Evolutionary conservation across 2,329 filamentous ascomycete genomes (phyloP).

Genomic region (Cladosporium sp.): DNA sequence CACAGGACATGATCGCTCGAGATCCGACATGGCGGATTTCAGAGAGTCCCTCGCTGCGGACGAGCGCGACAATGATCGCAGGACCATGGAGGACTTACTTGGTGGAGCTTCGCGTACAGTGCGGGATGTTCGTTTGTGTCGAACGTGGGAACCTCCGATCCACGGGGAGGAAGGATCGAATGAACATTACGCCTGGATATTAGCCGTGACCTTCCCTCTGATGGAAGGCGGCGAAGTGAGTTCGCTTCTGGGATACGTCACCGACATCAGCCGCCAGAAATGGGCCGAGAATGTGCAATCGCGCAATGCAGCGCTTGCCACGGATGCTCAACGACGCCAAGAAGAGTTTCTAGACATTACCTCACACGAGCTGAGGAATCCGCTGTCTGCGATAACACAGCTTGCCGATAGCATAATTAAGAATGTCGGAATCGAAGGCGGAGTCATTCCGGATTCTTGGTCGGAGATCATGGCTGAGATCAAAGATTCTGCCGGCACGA

Average conservation of each 20-base stretch:
- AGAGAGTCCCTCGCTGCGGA: slow-evolving; percentile 8
- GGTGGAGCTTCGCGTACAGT: slow-evolving; percentile 13
- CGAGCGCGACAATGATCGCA: slow-evolving; percentile 2
- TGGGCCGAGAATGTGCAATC: slow-evolving; percentile 30
- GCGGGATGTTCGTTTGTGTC: slow-evolving; percentile 21
- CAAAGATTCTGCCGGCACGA: slow-evolving; percentile 31
- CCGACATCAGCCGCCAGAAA: slow-evolving; percentile 34
- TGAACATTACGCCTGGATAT: slow-evolving; percentile 21
- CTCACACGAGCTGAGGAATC: slow-evolving; percentile 47
- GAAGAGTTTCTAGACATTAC: slow-evolving; percentile 37
- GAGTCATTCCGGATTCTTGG: not conserved
- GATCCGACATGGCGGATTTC: slow-evolving; percentile 16
- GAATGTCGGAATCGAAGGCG: slow-evolving; percentile 17
- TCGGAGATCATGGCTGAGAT: slow-evolving; percentile 18
- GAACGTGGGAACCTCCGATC: slow-evolving; percentile 22
- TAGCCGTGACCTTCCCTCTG: slow-evolving; percentile 22
- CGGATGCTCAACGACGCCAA: slow-evolving; percentile 30
- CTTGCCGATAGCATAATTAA: slow-evolving; percentile 42
- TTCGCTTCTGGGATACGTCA: slow-evolving; percentile 27
- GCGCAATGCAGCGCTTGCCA: slow-evolving; percentile 21
- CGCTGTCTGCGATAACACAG: slow-evolving; percentile 45
- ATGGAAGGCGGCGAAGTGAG: slow-evolving; percentile 23
- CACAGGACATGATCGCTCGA: slow-evolving; percentile 22
- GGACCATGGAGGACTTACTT: slow-evolving; percentile 11
- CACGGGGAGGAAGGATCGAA: slow-evolving; percentile 1